These are phyloP conservation scores for Calocybe cyanea DNA, from an alignment of 768 basidiomycete species.

Conservation along the genomic window DNA sequence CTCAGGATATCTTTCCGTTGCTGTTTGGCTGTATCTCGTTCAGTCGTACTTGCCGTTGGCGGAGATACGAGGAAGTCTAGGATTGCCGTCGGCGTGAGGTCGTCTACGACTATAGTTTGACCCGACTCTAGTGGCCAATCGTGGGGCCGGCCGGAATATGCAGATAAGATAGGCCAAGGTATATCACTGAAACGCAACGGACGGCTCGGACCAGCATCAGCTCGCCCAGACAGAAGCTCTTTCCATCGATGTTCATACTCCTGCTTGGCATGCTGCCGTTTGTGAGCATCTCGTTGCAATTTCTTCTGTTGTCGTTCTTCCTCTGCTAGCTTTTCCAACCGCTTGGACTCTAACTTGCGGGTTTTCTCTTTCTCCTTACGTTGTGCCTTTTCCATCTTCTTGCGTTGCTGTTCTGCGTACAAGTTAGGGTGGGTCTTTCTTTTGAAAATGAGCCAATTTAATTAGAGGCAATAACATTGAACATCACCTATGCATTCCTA, in stretches of 20 bases:
- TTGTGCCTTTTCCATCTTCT: slow-evolving; percentile 50
- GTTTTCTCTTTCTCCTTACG: slow-evolving; percentile 53
- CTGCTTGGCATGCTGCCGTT: slow-evolving; percentile 42
- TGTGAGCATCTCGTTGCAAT: slow-evolving; percentile 41
- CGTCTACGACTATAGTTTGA: slow-evolving; percentile 32
- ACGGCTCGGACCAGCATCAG: slow-evolving; percentile 16
- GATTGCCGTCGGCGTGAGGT: slow-evolving; percentile 54
- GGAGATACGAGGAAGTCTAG: slow-evolving; percentile 51
- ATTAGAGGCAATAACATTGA: not conserved
- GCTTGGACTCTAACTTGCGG: slow-evolving; percentile 47
- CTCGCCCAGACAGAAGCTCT: slow-evolving; percentile 32
- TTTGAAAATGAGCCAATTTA: slow-evolving; percentile 1
- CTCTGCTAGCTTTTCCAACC: slow-evolving; percentile 46
- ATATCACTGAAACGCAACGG: slow-evolving; percentile 52
- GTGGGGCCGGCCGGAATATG: slow-evolving; percentile 23
- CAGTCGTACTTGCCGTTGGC: slow-evolving; percentile 8
- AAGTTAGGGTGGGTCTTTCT: slow-evolving; percentile 70
- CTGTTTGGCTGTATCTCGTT: slow-evolving; percentile 33
- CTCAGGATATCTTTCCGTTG: slow-evolving; percentile 57
- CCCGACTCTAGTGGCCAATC: slow-evolving; percentile 11
- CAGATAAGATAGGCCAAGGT: slow-evolving; percentile 65
- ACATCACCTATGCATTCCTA: slow-evolving; percentile 73
- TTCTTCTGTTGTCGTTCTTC: slow-evolving; percentile 49
- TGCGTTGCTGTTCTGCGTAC: slow-evolving; percentile 56
- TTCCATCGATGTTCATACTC: slow-evolving; percentile 61